phyloP scores from a whole-genome alignment of 257 asterid genomes.

The Cordia subcordata region DNA sequence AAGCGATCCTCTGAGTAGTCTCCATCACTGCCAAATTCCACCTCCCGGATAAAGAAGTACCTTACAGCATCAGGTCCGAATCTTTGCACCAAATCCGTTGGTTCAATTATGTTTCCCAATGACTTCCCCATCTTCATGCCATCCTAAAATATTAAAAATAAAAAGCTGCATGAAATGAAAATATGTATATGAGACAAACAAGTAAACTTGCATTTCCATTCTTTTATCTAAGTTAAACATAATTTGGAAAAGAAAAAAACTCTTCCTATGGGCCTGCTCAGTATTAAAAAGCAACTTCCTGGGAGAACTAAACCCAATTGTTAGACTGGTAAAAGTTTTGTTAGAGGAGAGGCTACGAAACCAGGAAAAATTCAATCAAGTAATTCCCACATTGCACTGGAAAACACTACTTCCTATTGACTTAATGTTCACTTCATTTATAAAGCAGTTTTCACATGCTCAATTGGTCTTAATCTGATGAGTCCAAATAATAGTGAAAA shows the following conservation, averaged over 20 bases:
- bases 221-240: neutral
- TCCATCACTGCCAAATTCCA: conserved; percentile 90
- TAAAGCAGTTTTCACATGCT: too few species aligned
- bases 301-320: too few species aligned
- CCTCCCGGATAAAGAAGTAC: conserved; percentile 94
- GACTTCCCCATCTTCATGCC: conserved; percentile 99
- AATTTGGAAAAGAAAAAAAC: neutral
- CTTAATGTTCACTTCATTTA: too few species aligned
- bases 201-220: neutral
- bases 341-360: too few species aligned
- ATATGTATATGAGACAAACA: conserved; percentile 11
- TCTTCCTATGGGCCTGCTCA: too few species aligned
- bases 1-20: conserved; percentile 97
- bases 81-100: conserved; percentile 72
- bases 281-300: too few species aligned
- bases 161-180: conserved; percentile 27
- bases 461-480: too few species aligned
- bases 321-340: too few species aligned
- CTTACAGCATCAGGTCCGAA: conserved; percentile 96
- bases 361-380: too few species aligned
- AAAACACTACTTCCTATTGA: too few species aligned
- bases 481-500: too few species aligned
- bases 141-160: conserved; percentile 51
- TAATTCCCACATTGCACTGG: too few species aligned
- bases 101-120: conserved; percentile 89